These are phyloP conservation scores for Arachnomyces sp. DNA, from an alignment of 2,329 filamentous ascomycete genomes.

Conservation along the genomic window DNA sequence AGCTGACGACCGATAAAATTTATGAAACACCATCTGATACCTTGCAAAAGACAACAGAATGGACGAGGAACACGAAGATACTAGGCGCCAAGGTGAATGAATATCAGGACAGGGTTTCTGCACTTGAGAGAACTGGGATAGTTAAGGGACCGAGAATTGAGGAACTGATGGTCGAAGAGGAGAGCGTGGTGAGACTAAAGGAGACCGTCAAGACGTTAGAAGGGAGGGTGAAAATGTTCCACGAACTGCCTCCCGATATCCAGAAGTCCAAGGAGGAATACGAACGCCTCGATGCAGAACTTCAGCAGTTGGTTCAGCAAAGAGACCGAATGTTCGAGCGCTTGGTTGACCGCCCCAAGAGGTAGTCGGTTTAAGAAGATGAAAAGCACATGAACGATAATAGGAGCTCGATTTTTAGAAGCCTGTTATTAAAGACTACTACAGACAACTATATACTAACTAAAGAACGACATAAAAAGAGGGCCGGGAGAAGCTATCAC, in stretches of 20 bases:
- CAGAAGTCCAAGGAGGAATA: conserved; percentile 64
- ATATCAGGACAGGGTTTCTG: conserved; percentile 49
- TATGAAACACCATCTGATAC: conserved; percentile 54
- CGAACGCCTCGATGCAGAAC: conserved; percentile 56
- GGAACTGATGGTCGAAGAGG: conserved; percentile 52
- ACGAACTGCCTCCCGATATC: conserved; percentile 64
- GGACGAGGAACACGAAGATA: conserved; percentile 63
- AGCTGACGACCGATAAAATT: conserved; percentile 24
- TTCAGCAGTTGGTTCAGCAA: conserved; percentile 53
- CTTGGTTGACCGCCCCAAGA: conserved; percentile 45
- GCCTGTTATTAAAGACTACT: conserved; percentile 13
- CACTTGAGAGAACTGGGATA: conserved; percentile 27
- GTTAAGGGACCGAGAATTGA: conserved; percentile 32
- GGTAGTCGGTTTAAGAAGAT: neutral
- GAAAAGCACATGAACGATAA: no score
- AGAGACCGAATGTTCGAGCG: conserved; percentile 71
- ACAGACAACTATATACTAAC: neutral
- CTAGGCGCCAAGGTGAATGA: conserved; percentile 61
- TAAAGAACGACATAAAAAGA: neutral
- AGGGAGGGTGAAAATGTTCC: conserved; percentile 59
- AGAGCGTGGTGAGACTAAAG: conserved; percentile 51
- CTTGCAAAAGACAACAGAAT: conserved; percentile 64
- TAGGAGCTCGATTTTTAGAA: no score
- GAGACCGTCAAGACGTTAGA: conserved; percentile 58
- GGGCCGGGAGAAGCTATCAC: conserved; percentile 5